phyloP scores from a whole-genome alignment of 2,329 filamentous ascomycete genomes.

The Penicillium sp. region DNA sequence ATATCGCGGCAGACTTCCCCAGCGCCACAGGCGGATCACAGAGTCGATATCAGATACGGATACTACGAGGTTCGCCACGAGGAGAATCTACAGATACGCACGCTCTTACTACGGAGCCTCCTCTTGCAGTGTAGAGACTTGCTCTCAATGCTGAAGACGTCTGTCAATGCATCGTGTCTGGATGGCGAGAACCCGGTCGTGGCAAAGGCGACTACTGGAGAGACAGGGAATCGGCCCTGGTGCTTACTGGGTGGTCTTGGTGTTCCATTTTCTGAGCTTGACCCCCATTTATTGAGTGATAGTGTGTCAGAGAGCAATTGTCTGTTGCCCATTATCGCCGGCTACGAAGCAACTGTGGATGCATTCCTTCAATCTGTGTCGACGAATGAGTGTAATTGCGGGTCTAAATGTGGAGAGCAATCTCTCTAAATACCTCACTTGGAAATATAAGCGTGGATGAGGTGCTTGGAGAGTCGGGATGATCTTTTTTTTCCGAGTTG shows the following conservation, averaged over 20 bases:
- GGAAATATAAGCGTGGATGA: background rate
- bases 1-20: conserved; percentile 28
- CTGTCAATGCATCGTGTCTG: conserved; percentile 14
- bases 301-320: conserved; percentile 19
- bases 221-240: conserved; percentile 14
- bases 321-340: conserved; percentile 32
- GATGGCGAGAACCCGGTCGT: conserved; percentile 13
- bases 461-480: background rate
- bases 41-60: conserved; percentile 30
- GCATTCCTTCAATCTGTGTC: conserved; percentile 32
- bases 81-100: conserved; percentile 32
- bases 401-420: conserved; percentile 13
- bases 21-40: conserved; percentile 16
- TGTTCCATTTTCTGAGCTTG: conserved; percentile 8
- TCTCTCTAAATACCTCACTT: background rate
- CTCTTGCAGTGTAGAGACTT: conserved; percentile 33
- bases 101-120: conserved; percentile 31
- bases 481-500: background rate
- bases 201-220: conserved; percentile 4
- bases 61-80: conserved; percentile 34
- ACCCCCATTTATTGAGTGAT: conserved; percentile 4
- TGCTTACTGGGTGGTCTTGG: conserved; percentile 7
- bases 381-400: conserved; percentile 32
- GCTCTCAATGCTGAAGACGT: conserved; percentile 25
- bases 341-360: conserved; percentile 33